Evolutionary conservation across 352 stramenopile genomes (phyloP), one percentile per base, ranked within the genome.

Genomic region (Pythium periplocum): DNA sequence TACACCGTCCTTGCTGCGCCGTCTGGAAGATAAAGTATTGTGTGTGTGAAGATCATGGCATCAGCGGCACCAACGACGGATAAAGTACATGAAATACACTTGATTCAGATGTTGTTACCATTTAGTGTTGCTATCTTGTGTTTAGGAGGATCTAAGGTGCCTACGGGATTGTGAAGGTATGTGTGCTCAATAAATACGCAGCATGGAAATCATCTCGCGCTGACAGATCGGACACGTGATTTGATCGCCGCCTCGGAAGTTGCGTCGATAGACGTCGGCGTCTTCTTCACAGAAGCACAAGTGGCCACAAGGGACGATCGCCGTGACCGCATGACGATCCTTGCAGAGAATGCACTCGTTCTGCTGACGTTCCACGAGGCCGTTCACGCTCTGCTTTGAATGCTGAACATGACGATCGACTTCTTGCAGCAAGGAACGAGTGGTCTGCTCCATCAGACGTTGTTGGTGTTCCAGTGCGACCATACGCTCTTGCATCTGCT

Each of bases 201-300:
- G 59, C 52, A 91, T 62, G 37, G 83, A 90, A 51, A 91, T 78
- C 53, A 90, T 71, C 55, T 93, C 83, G 48, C 76, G 69, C 59
- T 93, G 83, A 57, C 83, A 93, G 51, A 93, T 82, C 9, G 83
- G 83, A 53, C 83, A 93, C 38, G 75, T 67, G 12, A 84, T 61
- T 26, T 57, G 43, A 49, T 58, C 59, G 45, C 53, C 48, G 33
- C 53, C 53, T n/a, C 45, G 53, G 45, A 62, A 67, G 51, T 83
- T 74, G 42, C 62, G 76, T 2, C 70, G 71, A 60, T 91, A 93
- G 9, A 68, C 62, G 38, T 90, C 77, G 32, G 71, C 78, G 59
- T 93, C 83, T n/a, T 87, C 63, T 33, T 93, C 76, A 62, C 83
- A 93, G 54, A 93, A 93, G 51, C 81, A 89, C 43, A 93, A 43